Evolutionary conservation across 768 basidiomycete genomes (phyloP).

Genomic region (Kwoniella shandongensis): DNA sequence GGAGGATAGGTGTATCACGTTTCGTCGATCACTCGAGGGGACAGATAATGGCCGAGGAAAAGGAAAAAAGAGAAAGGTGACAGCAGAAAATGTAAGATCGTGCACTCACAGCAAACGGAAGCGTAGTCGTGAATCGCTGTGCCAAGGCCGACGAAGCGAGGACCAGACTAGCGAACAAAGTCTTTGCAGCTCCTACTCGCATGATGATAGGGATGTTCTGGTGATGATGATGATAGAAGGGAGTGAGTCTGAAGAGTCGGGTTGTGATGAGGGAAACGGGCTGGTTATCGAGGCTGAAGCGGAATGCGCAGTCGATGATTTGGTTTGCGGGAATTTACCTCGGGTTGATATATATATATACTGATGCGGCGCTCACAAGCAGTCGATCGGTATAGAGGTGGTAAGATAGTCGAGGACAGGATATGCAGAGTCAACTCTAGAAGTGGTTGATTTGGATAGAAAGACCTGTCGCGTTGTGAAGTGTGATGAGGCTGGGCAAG

Average conservation of each 20-base stretch:
- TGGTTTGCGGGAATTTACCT: too few species aligned
- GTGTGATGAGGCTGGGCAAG: not conserved
- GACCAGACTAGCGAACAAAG: conserved; percentile 6
- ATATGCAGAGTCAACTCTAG: conserved; percentile 4
- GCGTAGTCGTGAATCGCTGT: conserved; percentile 24
- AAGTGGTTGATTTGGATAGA: not conserved
- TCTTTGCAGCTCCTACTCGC: not conserved
- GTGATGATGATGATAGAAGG: too few species aligned
- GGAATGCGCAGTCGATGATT: too few species aligned
- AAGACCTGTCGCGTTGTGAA: not conserved
- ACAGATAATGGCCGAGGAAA: not conserved
- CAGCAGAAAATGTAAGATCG: not conserved
- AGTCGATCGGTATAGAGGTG: too few species aligned
- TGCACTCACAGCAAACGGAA: conserved; percentile 32
- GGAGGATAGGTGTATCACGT: too few species aligned
- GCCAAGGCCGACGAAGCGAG: conserved; percentile 5
- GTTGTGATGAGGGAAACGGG: too few species aligned
- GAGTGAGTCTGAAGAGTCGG: too few species aligned
- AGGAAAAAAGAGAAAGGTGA: not conserved
- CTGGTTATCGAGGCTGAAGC: too few species aligned
- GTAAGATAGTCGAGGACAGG: conserved; percentile 1
- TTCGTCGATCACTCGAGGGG: too few species aligned
- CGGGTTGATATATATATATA: too few species aligned
- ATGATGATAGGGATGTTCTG: not conserved
- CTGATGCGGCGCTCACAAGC: too few species aligned